phyloP scores from a whole-genome alignment of 2,329 filamentous ascomycete species.

The Penicillium sumatraense region DNA sequence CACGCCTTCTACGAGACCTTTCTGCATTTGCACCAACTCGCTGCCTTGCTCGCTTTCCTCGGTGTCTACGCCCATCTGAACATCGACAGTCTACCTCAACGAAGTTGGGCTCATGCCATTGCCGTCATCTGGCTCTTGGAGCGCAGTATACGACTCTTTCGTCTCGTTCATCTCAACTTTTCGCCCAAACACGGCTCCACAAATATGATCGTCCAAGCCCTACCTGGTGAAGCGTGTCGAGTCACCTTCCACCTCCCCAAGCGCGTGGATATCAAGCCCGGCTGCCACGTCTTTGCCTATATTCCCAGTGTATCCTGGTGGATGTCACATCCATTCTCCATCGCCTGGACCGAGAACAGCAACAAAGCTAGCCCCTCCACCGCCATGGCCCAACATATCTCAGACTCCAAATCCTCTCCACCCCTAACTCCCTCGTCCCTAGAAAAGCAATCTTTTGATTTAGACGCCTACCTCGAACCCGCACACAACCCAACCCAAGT shows the following conservation, averaged over 20 bases:
- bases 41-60: conserved; percentile 47
- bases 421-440: conserved; percentile 30
- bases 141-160: conserved; percentile 51
- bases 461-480: conserved; percentile 29
- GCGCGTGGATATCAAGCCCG: conserved; percentile 58
- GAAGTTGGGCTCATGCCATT: conserved; percentile 43
- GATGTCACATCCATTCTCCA: conserved; percentile 56
- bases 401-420: conserved; percentile 14
- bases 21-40: conserved; percentile 52
- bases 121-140: conserved; percentile 47
- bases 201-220: conserved; percentile 60
- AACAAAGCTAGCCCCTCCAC: conserved; percentile 13
- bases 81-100: conserved; percentile 47
- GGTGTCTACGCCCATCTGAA: conserved; percentile 51
- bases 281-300: conserved; percentile 65
- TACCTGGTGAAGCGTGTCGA: conserved; percentile 63
- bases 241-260: conserved; percentile 64
- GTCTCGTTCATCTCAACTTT: conserved; percentile 60
- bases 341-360: conserved; percentile 50
- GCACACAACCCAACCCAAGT: conserved; percentile 43
- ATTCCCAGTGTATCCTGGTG: conserved; percentile 55
- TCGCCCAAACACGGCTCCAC: conserved; percentile 55
- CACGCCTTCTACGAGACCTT: conserved; percentile 99
- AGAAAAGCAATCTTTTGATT: conserved; percentile 37
- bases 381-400: conserved; percentile 22